Conservation (phyloP, 768 basidiomycete species). For the Lyophyllum decastes region DNA sequence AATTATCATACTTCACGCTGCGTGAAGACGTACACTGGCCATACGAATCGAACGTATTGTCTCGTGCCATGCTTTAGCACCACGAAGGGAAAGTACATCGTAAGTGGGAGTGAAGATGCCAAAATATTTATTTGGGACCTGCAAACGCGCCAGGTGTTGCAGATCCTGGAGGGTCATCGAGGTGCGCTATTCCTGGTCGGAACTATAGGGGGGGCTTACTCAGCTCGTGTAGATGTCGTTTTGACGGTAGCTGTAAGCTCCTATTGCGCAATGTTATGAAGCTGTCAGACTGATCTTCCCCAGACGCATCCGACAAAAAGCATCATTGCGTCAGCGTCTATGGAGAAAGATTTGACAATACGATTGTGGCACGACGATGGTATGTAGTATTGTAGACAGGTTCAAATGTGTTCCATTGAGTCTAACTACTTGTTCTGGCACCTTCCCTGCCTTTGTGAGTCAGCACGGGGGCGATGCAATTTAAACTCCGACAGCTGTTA, state of each 20-base stretch:
- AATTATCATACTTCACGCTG: constrained; percentile 89
- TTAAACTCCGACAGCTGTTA: constrained; percentile 41
- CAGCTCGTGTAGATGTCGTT: constrained; percentile 53
- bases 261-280: constrained; percentile 19
- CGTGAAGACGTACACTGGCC: constrained; percentile 90
- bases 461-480: constrained; percentile 25
- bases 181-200: constrained; percentile 43
- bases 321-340: constrained; percentile 85
- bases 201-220: background rate
- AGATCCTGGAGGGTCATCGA: constrained; percentile 78
- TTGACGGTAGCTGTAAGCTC: constrained; percentile 69
- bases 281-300: constrained; percentile 9
- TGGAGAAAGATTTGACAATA: constrained; percentile 88
- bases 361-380: constrained; percentile 71
- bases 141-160: constrained; percentile 75
- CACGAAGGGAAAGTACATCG: constrained; percentile 66
- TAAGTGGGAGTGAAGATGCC: constrained; percentile 89
- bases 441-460: constrained; percentile 11
- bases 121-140: constrained; percentile 91
- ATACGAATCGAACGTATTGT: constrained; percentile 84
- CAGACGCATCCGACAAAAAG: constrained; percentile 76
- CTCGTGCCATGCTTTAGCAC: constrained; percentile 67
- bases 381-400: background rate
- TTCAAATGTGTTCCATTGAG: constrained; percentile 16
- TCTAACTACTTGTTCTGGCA: constrained; percentile 57